Evolutionary conservation across 2,329 filamentous ascomycete genomes (phyloP), one percentile per base, ranked within the genome.

Genomic region (Ambrosiella xylebori): DNA sequence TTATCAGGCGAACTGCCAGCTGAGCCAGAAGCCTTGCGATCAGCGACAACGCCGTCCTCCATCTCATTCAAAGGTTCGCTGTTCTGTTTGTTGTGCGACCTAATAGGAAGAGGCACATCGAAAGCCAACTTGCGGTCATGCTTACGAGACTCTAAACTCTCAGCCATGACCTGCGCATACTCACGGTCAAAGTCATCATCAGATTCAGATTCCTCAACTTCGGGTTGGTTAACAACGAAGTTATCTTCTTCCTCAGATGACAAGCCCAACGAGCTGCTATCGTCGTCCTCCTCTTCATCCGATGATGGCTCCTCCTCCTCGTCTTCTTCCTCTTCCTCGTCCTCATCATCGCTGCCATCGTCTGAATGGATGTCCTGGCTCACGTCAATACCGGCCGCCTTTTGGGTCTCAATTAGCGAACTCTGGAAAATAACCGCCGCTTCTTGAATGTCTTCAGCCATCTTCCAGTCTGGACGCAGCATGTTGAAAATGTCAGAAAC

Each of bases 131-230:
- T 96, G 62, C 93, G 86, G 66, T 98, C 93, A 64, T 95, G 95
- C 65, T 95, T 96, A 64, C 93, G 82, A 3, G 91, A 94, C 64
- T 98, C 93, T 65, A 95, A 74, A 71, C 91, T 96, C 70, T 98
- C 93, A 55, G 90, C 81, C 91, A 98, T 97, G 81, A 98, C 86
- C 70, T 95, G 96, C 41, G 93, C 90, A 69, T 95, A 93, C 70
- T 97, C 93, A 65, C 91, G 87, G 67, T 98, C 94, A 68, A 98
- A 98, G 47, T 98, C 93, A 6, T 91, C 93, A 66, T 98, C 93
- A 45, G 85, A 88, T 71, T 96, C 90, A 0, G 91, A 90, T 63
- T 98, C 90, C 59, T 90, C 78, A 64, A 91, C 81, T 67, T 96
- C 88, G 68, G 95, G 87, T 61, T 90, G 83, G 50, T 88, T 94